phyloP scores from a whole-genome alignment of 139 green algal genomes.

The Chlorella sp. region DNA sequence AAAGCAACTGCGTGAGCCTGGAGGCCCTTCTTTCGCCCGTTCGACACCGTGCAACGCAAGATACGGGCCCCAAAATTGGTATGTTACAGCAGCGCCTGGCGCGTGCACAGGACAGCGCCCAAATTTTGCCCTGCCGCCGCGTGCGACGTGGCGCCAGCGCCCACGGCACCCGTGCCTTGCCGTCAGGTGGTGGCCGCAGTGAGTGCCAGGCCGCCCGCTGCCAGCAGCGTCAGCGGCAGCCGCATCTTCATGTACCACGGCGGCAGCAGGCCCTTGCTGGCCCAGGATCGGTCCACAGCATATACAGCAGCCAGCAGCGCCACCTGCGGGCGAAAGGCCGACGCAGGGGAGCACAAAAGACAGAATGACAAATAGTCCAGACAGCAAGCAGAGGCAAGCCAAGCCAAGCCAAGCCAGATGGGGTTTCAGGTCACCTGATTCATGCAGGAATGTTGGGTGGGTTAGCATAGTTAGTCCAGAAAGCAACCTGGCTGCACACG shows the following conservation, averaged over 20 bases:
- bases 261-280: constrained; percentile 37
- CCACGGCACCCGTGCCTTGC: neutral
- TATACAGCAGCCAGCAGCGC: constrained; percentile 52
- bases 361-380: no score
- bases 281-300: constrained; percentile 49
- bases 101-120: neutral
- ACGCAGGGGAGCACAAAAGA: neutral
- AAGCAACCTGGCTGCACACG: no score
- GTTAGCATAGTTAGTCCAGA: no score
- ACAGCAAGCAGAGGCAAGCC: no score
- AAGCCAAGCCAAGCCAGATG: no score
- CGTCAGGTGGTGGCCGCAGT: constrained; percentile 30
- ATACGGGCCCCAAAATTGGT: no score
- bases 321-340: constrained; percentile 24
- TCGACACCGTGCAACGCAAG: no score
- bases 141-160: neutral
- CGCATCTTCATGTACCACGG: constrained; percentile 64
- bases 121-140: neutral
- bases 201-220: constrained; percentile 42
- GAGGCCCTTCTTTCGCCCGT: no score
- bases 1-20: no score
- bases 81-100: no score
- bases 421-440: no score
- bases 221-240: constrained; percentile 55
- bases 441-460: no score